These are phyloP conservation scores for Pseudogymnoascus sp. DNA, from an alignment of 2,329 filamentous ascomycete species.

Conservation along the genomic window DNA sequence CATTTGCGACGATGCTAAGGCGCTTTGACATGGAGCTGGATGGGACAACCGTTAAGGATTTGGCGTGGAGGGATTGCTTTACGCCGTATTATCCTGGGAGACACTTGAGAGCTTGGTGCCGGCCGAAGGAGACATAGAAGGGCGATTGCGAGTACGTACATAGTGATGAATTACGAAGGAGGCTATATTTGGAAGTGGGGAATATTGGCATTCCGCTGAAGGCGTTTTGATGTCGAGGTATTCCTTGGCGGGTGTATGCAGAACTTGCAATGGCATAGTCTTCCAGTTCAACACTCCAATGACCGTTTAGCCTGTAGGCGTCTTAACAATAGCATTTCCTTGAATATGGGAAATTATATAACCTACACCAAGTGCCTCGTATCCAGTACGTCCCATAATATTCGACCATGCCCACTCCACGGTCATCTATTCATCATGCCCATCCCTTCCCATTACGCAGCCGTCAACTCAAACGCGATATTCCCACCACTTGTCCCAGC, in stretches of 20 bases:
- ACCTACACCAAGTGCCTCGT: neutral
- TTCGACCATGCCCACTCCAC: neutral
- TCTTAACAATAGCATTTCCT: neutral
- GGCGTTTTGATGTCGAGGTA: neutral
- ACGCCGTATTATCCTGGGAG: slow-evolving; percentile 15
- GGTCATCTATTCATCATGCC: neutral
- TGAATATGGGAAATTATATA: neutral
- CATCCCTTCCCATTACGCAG: neutral
- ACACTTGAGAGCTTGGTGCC: slow-evolving; percentile 15
- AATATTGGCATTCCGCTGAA: neutral
- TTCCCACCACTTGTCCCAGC: slow-evolving; percentile 20
- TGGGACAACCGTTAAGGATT: slow-evolving; percentile 20
- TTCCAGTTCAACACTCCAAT: neutral
- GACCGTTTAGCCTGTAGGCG: neutral
- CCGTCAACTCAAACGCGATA: slow-evolving; percentile 19
- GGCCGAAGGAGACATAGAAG: slow-evolving; percentile 9
- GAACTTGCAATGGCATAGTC: neutral
- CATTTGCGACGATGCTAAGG: slow-evolving; percentile 24
- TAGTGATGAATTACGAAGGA: neutral
- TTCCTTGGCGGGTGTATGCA: neutral
- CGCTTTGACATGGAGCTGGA: slow-evolving; percentile 21
- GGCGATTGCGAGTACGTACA: neutral
- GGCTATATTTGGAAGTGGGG: neutral
- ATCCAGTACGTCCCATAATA: neutral
- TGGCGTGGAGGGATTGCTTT: slow-evolving; percentile 22